phyloP scores from a whole-genome alignment of 2,329 filamentous ascomycete genomes.

The Neofusicoccum kwambonambiense region DNA sequence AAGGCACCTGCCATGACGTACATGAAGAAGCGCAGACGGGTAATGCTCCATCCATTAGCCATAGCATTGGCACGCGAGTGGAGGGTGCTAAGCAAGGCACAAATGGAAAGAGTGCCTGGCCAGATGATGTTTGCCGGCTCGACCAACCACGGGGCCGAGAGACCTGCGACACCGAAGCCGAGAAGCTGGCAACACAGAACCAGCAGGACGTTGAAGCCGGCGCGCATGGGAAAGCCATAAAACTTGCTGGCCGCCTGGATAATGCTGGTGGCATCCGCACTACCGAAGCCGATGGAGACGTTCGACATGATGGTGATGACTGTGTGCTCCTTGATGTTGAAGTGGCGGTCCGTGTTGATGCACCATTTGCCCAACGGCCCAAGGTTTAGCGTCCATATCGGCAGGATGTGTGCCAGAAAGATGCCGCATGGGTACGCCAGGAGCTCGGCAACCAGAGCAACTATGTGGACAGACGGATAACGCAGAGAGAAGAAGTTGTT shows the following conservation, averaged over 20 bases:
- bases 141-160: slow-evolving; percentile 25
- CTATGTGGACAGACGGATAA: slow-evolving; percentile 31
- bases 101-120: slow-evolving; percentile 26
- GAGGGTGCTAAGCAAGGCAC: slow-evolving; percentile 27
- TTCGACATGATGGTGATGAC: slow-evolving; percentile 65
- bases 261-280: slow-evolving; percentile 71
- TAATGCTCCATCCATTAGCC: slow-evolving; percentile 27
- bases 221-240: slow-evolving; percentile 50
- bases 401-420: slow-evolving; percentile 39
- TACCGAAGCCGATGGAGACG: slow-evolving; percentile 45
- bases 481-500: slow-evolving; percentile 33
- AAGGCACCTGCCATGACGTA: slow-evolving; percentile 25
- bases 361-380: slow-evolving; percentile 55
- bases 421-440: slow-evolving; percentile 18
- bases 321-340: slow-evolving; percentile 63
- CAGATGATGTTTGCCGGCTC: slow-evolving; percentile 30
- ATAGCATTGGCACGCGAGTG: slow-evolving; percentile 26
- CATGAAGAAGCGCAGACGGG: slow-evolving; percentile 28
- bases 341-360: slow-evolving; percentile 53
- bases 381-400: slow-evolving; percentile 37
- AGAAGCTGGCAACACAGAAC: slow-evolving; percentile 16
- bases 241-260: slow-evolving; percentile 70
- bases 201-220: slow-evolving; percentile 26
- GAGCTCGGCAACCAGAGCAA: slow-evolving; percentile 31
- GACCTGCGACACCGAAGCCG: slow-evolving; percentile 28